These are phyloP conservation scores for Suillus alpinus DNA, from an alignment of 768 basidiomycete genomes.

Conservation along the genomic window DNA sequence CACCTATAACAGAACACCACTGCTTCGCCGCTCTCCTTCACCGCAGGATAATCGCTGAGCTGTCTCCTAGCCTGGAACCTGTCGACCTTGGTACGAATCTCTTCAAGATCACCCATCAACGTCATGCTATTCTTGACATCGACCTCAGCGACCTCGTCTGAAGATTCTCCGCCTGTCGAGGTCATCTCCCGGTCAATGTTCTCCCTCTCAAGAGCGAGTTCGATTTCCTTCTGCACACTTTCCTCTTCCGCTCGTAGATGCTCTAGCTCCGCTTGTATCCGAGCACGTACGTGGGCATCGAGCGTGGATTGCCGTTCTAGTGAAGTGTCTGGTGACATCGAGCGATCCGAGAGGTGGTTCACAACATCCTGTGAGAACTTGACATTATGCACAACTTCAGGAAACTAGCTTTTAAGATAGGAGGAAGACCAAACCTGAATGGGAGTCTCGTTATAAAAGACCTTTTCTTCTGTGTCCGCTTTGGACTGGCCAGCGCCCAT, in stretches of 20 bases:
- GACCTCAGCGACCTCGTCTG: slow-evolving; percentile 36
- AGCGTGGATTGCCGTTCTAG: slow-evolving; percentile 71
- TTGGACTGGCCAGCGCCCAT: slow-evolving; percentile 78
- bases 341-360: slow-evolving; percentile 68
- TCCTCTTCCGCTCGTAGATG: slow-evolving; percentile 70
- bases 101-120: slow-evolving; percentile 72
- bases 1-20: slow-evolving; percentile 78
- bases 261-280: slow-evolving; percentile 67
- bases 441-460: slow-evolving; percentile 51
- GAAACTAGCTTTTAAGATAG: not conserved
- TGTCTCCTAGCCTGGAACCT: slow-evolving; percentile 58
- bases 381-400: slow-evolving; percentile 9
- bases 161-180: slow-evolving; percentile 44
- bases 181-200: slow-evolving; percentile 75
- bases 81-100: slow-evolving; percentile 70
- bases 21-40: slow-evolving; percentile 55
- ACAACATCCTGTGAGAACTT: slow-evolving; percentile 86
- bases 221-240: slow-evolving; percentile 67
- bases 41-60: slow-evolving; percentile 51
- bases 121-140: slow-evolving; percentile 56
- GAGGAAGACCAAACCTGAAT: slow-evolving; percentile 43
- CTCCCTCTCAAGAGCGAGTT: slow-evolving; percentile 79
- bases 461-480: slow-evolving; percentile 50
- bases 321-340: slow-evolving; percentile 55
- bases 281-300: slow-evolving; percentile 69